Percentiles rank a stretch among this genome's conserved stretches.
Evolutionary conservation across 192 early-diverging fungal genomes (phyloP).

Genomic region (Lunasporangiospora selenospora): DNA sequence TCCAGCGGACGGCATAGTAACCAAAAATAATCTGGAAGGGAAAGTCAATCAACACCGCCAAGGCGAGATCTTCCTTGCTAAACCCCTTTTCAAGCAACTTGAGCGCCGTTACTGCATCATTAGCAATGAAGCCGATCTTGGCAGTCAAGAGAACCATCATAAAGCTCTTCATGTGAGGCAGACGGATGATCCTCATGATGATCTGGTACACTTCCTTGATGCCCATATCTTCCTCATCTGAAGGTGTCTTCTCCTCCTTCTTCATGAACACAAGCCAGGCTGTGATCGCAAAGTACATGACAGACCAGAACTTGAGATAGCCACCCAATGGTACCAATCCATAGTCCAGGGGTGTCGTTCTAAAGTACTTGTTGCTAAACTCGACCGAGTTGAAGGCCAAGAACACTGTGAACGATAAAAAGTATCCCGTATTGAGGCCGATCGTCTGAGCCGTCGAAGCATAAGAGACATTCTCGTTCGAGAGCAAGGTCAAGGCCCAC

Average conservation of each 20-base stretch:
- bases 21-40: slow-evolving; percentile 97
- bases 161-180: slow-evolving; percentile 89
- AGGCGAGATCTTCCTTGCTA: slow-evolving; percentile 93
- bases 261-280: slow-evolving; percentile 82
- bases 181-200: slow-evolving; percentile 87
- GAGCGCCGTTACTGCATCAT: slow-evolving; percentile 93
- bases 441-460: slow-evolving; percentile 96
- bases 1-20: slow-evolving; percentile 98
- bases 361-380: slow-evolving; percentile 94
- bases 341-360: slow-evolving; percentile 63
- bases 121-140: slow-evolving; percentile 96
- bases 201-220: slow-evolving; percentile 82
- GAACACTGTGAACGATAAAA: slow-evolving; percentile 96
- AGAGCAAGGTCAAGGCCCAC: slow-evolving; percentile 94
- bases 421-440: slow-evolving; percentile 95
- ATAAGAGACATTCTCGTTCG: slow-evolving; percentile 91
- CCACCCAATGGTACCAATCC: slow-evolving; percentile 83
- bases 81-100: slow-evolving; percentile 96
- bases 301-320: slow-evolving; percentile 95
- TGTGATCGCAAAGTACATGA: slow-evolving; percentile 89
- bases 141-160: slow-evolving; percentile 82
- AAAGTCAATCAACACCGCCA: slow-evolving; percentile 94
- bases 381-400: slow-evolving; percentile 94
- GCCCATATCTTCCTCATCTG: slow-evolving; percentile 64
- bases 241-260: slow-evolving; percentile 59